Base-by-base conservation (phyloP, 306 rosid genomes). In the Casuarina glauca region DNA sequence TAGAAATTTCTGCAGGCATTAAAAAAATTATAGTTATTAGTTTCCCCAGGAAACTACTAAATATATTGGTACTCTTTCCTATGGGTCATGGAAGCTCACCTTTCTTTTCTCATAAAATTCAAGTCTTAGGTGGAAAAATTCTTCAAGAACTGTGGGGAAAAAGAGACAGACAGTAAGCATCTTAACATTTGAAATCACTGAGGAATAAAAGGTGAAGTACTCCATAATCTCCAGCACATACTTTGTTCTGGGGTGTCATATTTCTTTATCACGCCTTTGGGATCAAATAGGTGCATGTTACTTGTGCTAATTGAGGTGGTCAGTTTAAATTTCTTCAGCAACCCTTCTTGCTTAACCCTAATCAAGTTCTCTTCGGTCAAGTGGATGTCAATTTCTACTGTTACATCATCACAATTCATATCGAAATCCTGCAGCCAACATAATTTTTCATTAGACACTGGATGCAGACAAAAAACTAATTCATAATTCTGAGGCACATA, bases 201-300 rank as follows among this genome's bases (percentile, higher is more conserved):
- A 32, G 41, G 11, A 49, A 15, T 68, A 51, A 36, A 26, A 38
- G 11, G 43, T 38, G 62, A 32, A 63, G 11, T 38, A 76, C 39
- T 39, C 26, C 11, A 69, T 38, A 26, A 17, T 20, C 39, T 38
- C 19, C 0, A 69, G 44, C 69, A 8, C 82, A 45, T 92, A 95
- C 98, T 89, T 89, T 92, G 97, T 69, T 92, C 98, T 1, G 97
- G 89, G 61, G 57, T 85, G 79, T 95, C 97, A 54, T 87, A 95
- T 82, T 92, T 95, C 90, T 91, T 92, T 11, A 95, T 92, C 54
- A 84, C 83, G 58, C 98, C 97, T 35, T 89, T 90, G 4, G 88
- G 80, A 60, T 95, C 97, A 79, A 95, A 95, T 68, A 95, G 87
- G 80, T 95, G 94, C 98, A 95, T 95, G 85, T 95, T 95, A 76